Evolutionary conservation across 768 basidiomycete species (phyloP), one percentile per base, ranked within the genome.

Genomic region (Epithele typhae): DNA sequence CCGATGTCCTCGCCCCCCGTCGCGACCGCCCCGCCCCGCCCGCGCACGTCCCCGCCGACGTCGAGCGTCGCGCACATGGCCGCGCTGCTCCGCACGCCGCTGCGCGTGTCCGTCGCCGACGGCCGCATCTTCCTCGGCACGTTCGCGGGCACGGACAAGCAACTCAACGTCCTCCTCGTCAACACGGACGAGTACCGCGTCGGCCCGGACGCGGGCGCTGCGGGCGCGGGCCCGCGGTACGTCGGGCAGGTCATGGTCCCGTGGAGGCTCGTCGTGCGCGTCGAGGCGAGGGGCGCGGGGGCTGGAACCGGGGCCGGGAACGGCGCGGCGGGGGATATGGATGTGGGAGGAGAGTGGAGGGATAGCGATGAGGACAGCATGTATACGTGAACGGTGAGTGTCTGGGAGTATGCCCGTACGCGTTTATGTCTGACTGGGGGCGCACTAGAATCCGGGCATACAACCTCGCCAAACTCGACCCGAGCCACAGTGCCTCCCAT

Each of bases 141-240:
- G 3, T 91, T 95, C 63, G 82, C 84, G 35, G 92, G 91, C 55
- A 89, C 88, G 19, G 92, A 95, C 68, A 78, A 83, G 59, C 79
- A 78, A 37, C 78, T 87, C 48, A 95, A 95, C 64, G 73, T 94
- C 59, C 70, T 95, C 40, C 77, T 95, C 33, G 66, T 84, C 56
- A 90, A 89, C 60, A 71, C 90, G 4, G 87, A 92, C 52, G 92
- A 94, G 62, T 91, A 76, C 61, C 76, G 83, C 25, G 52, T 77
- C 24, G 63, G 59, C n/a, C 49, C 65, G 37, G 55, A 61, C 14
- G 71, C 70, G 43, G 70, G 69, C 34, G 61, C 69, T 1, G 62
- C 73, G 15, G 56, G 40, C 8, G n/a, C n/a, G n/a, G 52, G 48
- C 33, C 78, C 81, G 17, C 70, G 86, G 57, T 89, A 75, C 52